Conservation (phyloP, 345 rosid genomes). For the Bruguiera gymnorhiza region DNA sequence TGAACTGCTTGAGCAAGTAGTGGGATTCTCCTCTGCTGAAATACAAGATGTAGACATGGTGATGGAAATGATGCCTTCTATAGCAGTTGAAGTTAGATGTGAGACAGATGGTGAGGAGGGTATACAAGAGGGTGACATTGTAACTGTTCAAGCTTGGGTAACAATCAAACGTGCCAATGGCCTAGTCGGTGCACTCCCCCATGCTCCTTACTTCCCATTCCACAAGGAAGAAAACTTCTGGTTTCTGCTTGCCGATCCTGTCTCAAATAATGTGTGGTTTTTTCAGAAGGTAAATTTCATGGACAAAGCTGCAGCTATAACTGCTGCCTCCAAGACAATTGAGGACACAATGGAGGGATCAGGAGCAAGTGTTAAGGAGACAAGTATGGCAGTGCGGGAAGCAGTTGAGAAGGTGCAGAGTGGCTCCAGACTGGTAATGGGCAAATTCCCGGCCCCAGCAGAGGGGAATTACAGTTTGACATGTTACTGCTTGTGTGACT, state of each 20-base stretch:
- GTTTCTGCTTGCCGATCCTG: conserved; percentile 79
- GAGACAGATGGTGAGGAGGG: conserved; percentile 99
- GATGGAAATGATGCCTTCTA: conserved; percentile 87
- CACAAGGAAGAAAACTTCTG: conserved; percentile 96
- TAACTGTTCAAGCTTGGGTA: conserved; percentile 86
- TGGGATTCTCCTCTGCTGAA: conserved; percentile 70
- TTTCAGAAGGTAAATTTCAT: conserved; percentile 89
- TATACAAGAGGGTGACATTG: conserved; percentile 88
- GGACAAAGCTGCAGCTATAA: conserved; percentile 80
- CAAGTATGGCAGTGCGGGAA: conserved; percentile 53
- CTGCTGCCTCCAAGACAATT: conserved; percentile 83
- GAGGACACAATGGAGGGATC: conserved; percentile 92
- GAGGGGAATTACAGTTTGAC: conserved; percentile 89
- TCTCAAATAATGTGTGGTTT: conserved; percentile 83
- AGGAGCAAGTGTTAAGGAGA: conserved; percentile 78
- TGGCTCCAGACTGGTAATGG: conserved; percentile 87
- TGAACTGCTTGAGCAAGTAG: conserved; percentile 68
- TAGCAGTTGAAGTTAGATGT: conserved; percentile 73
- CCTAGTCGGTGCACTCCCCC: conserved; percentile 81
- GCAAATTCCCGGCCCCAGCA: conserved; percentile 76
- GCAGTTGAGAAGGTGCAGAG: conserved; percentile 75
- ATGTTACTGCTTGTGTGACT: conserved; percentile 82
- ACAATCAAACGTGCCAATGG: conserved; percentile 76
- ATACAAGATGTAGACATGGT: conserved; percentile 77
- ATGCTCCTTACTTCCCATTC: conserved; percentile 76